A percentile compares a stretch with the other conserved stretches of the same genome.
Evolutionary conservation across 2,329 filamentous ascomycete genomes (phyloP).

Genomic region (Nothopassalora personata): DNA sequence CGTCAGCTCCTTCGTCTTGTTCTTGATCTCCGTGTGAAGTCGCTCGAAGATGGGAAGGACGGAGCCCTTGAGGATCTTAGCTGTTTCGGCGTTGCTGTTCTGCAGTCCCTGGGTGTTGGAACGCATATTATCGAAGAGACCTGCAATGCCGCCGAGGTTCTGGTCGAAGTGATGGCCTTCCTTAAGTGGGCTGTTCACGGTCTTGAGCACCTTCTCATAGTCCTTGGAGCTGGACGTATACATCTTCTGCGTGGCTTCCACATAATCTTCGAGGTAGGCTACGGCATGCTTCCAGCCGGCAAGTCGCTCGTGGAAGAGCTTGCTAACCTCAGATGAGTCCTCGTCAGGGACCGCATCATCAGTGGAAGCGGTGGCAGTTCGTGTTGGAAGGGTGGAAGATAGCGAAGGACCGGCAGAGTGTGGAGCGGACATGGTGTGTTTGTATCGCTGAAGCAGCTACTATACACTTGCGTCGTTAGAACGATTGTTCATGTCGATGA

Average conservation of each 20-base stretch:
- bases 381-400: constrained; percentile 27
- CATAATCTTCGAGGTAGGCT: constrained; percentile 85
- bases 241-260: constrained; percentile 77
- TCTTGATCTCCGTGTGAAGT: constrained; percentile 93
- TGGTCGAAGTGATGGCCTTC: constrained; percentile 94
- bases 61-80: constrained; percentile 79
- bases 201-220: constrained; percentile 92
- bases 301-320: constrained; percentile 76
- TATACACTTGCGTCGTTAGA: not conserved
- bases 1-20: constrained; percentile 84
- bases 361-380: constrained; percentile 32
- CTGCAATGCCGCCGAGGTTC: constrained; percentile 76
- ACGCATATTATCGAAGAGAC: constrained; percentile 90
- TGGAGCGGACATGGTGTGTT: constrained; percentile 14
- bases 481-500: not conserved
- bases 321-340: constrained; percentile 46
- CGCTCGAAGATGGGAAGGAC: constrained; percentile 85
- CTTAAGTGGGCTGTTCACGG: constrained; percentile 75
- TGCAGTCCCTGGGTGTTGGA: constrained; percentile 86
- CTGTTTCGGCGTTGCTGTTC: constrained; percentile 84
- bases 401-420: constrained; percentile 13
- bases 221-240: constrained; percentile 84
- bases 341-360: constrained; percentile 46
- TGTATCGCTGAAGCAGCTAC: not conserved
- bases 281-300: constrained; percentile 95